Conservation (phyloP, 2,329 filamentous ascomycete species). For the Botrytis hyacinthi region DNA sequence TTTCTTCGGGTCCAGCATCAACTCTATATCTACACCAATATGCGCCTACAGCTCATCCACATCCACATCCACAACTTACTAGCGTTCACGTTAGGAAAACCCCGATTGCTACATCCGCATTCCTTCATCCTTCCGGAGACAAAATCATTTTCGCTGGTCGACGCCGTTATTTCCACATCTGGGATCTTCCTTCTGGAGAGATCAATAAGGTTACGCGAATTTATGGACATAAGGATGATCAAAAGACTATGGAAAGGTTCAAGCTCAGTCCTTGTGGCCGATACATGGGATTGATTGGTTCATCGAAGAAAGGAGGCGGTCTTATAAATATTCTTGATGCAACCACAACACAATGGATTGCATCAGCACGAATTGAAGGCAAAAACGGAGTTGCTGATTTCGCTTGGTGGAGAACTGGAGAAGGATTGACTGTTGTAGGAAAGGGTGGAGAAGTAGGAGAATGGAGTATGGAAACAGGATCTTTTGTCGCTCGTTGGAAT, state of each 20-base stretch:
- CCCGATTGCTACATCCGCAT: slow-evolving; percentile 80
- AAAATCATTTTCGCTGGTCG: slow-evolving; percentile 87
- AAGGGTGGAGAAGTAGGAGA: slow-evolving; percentile 89
- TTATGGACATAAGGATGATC: slow-evolving; percentile 74
- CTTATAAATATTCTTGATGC: slow-evolving; percentile 82
- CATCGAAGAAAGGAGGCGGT: slow-evolving; percentile 80
- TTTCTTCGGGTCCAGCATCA: slow-evolving; percentile 83
- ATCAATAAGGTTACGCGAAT: slow-evolving; percentile 80
- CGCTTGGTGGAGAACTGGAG: slow-evolving; percentile 84
- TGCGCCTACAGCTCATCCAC: slow-evolving; percentile 68
- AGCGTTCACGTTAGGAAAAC: slow-evolving; percentile 83
- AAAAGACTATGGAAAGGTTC: slow-evolving; percentile 88
- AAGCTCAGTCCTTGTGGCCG: slow-evolving; percentile 81
- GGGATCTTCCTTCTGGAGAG: slow-evolving; percentile 78
- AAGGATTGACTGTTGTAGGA: slow-evolving; percentile 77
- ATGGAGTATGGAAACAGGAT: slow-evolving; percentile 68
- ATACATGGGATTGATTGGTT: slow-evolving; percentile 80
- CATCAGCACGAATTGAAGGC: slow-evolving; percentile 77
- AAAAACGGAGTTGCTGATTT: slow-evolving; percentile 85
- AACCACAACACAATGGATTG: slow-evolving; percentile 80
- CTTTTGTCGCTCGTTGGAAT: slow-evolving; percentile 78
- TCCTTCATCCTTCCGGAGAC: slow-evolving; percentile 68
- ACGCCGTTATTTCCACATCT: slow-evolving; percentile 88
- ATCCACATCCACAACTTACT: slow-evolving; percentile 84
- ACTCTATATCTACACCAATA: slow-evolving; percentile 89